Percentiles rank a stretch among this genome's conserved stretches.
phyloP scores from a whole-genome alignment of 768 basidiomycete genomes.

The Kwoniella heveanensis region DNA sequence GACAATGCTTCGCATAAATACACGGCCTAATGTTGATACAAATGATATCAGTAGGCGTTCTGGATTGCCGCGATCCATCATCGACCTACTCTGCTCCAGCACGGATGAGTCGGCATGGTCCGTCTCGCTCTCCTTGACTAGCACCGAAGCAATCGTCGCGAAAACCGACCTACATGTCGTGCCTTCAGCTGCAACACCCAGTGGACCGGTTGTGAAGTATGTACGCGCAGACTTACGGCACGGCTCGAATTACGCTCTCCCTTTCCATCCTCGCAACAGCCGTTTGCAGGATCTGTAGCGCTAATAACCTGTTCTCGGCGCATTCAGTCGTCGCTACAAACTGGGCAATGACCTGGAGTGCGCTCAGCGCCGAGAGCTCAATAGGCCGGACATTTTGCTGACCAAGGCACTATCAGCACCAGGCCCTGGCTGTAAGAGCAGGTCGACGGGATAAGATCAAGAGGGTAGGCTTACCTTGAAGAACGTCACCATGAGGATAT shows the following conservation, averaged over 20 bases:
- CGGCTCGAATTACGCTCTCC: slow-evolving; percentile 24
- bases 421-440: not conserved
- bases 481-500: slow-evolving; percentile 36
- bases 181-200: not conserved
- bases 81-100: slow-evolving; percentile 29
- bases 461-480: slow-evolving; percentile 36
- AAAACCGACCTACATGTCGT: slow-evolving; percentile 17
- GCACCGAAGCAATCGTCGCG: slow-evolving; percentile 17
- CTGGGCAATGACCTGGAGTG: slow-evolving; percentile 34
- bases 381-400: slow-evolving; percentile 36
- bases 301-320: slow-evolving; percentile 37
- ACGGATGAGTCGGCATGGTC: slow-evolving; percentile 28
- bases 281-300: slow-evolving; percentile 33
- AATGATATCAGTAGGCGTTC: too few species aligned
- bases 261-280: slow-evolving; percentile 28
- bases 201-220: too few species aligned
- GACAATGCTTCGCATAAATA: slow-evolving; percentile 15
- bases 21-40: slow-evolving; percentile 12
- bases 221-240: slow-evolving; percentile 27
- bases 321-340: slow-evolving; percentile 24
- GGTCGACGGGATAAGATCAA: not conserved
- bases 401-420: not conserved
- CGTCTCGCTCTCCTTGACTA: slow-evolving; percentile 24
- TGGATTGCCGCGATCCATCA: too few species aligned
- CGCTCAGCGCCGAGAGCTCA: slow-evolving; percentile 31